These are phyloP conservation scores for Exophiala phaeomuriformis DNA, from an alignment of 2,329 filamentous ascomycete species.

Conservation along the genomic window DNA sequence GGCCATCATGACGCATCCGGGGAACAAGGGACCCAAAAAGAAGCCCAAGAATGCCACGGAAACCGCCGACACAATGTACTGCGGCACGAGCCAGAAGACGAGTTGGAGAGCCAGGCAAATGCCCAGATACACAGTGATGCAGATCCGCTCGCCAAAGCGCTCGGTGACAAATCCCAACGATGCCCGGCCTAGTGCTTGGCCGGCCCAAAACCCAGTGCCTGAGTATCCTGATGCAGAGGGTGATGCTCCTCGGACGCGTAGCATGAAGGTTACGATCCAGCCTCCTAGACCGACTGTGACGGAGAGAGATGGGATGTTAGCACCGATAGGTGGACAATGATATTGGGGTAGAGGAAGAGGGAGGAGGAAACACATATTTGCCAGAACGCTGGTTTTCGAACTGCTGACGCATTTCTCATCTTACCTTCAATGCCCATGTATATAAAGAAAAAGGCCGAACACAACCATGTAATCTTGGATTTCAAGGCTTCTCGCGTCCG, in stretches of 20 bases:
- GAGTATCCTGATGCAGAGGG: slow-evolving; percentile 67
- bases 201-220: slow-evolving; percentile 68
- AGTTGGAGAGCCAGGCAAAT: slow-evolving; percentile 58
- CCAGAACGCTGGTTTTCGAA: no score
- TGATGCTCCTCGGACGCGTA: slow-evolving; percentile 61
- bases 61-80: slow-evolving; percentile 63
- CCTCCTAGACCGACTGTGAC: slow-evolving; percentile 46
- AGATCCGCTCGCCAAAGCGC: slow-evolving; percentile 59
- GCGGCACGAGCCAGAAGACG: slow-evolving; percentile 71
- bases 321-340: neutral
- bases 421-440: slow-evolving; percentile 69
- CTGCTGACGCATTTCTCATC: neutral
- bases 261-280: slow-evolving; percentile 75
- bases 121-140: slow-evolving; percentile 55
- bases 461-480: slow-evolving; percentile 58
- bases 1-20: slow-evolving; percentile 61
- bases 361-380: neutral
- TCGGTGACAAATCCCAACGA: slow-evolving; percentile 63
- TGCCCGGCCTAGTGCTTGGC: slow-evolving; percentile 64
- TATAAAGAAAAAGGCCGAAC: slow-evolving; percentile 60
- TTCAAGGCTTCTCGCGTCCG: slow-evolving; percentile 30
- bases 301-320: neutral
- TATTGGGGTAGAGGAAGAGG: neutral
- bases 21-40: slow-evolving; percentile 70
- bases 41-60: slow-evolving; percentile 65